Evolutionary conservation across 2,329 filamentous ascomycete species (phyloP).

Genomic region (Xylariaceae sp.): DNA sequence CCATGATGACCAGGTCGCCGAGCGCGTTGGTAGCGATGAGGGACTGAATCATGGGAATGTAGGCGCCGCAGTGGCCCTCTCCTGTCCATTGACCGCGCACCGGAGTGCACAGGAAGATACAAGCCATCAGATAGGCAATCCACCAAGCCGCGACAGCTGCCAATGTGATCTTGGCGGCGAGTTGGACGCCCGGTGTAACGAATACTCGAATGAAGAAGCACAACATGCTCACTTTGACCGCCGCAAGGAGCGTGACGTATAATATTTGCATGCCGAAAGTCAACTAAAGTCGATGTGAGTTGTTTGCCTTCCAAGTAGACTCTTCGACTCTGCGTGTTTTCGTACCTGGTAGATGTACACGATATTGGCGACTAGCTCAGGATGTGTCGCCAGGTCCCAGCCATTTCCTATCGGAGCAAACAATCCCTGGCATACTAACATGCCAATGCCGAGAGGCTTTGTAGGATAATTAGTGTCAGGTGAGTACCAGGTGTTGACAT

Average conservation of each 20-base stretch:
- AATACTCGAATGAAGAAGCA: constrained; percentile 18
- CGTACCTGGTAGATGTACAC: constrained; percentile 12
- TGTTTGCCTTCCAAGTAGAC: background rate
- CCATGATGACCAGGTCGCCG: constrained; percentile 34
- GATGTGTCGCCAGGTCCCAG: constrained; percentile 9
- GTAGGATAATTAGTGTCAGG: constrained; percentile 1
- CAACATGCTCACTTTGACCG: constrained; percentile 17
- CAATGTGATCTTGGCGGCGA: constrained; percentile 20
- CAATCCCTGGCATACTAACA: constrained; percentile 14
- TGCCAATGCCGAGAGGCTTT: constrained; percentile 12
- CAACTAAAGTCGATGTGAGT: constrained; percentile 5
- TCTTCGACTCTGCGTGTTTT: background rate
- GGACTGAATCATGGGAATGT: constrained; percentile 32
- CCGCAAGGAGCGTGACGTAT: constrained; percentile 15
- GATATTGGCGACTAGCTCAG: constrained; percentile 13
- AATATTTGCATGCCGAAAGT: constrained; percentile 15
- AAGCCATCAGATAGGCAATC: constrained; percentile 20
- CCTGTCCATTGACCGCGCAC: constrained; percentile 18
- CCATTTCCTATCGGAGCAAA: constrained; percentile 14
- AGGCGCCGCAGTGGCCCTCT: constrained; percentile 26
- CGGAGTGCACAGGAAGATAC: constrained; percentile 27
- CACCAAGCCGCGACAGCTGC: constrained; percentile 22
- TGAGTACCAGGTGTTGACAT: constrained; percentile 1
- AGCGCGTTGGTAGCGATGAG: constrained; percentile 34
- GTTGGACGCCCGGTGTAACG: constrained; percentile 10